Evolutionary conservation across 192 early-diverging fungal species (phyloP).

Genomic region (Bifiguratus adelaidae): DNA sequence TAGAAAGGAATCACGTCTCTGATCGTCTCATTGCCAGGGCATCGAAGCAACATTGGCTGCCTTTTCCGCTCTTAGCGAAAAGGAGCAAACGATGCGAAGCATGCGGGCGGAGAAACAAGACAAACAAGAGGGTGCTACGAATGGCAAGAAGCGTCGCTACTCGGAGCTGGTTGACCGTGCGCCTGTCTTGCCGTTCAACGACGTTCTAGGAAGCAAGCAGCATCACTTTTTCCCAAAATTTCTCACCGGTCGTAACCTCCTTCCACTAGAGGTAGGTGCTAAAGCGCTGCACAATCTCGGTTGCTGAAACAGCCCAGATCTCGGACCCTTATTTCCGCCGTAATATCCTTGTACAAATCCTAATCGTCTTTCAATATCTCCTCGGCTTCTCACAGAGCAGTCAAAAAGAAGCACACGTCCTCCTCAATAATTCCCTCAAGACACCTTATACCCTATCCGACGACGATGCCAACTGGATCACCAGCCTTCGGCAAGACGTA

Average conservation of each 20-base stretch:
- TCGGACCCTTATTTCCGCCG: constrained; percentile 74
- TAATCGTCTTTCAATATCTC: constrained; percentile 80
- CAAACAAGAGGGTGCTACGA: no score
- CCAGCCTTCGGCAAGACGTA: constrained; percentile 29
- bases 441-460: constrained; percentile 29
- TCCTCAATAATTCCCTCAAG: constrained; percentile 41
- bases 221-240: constrained; percentile 68
- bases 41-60: constrained; percentile 21
- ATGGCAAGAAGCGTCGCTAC: background rate
- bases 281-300: background rate
- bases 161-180: background rate
- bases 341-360: constrained; percentile 74
- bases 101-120: background rate
- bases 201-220: constrained; percentile 15
- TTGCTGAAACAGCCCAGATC: constrained; percentile 38
- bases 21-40: background rate
- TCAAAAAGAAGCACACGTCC: constrained; percentile 29
- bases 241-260: constrained; percentile 56
- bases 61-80: constrained; percentile 15
- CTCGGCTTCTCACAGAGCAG: constrained; percentile 34
- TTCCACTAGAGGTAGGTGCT: constrained; percentile 55
- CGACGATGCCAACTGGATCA: constrained; percentile 41
- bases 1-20: no score
- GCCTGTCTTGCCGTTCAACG: no score
- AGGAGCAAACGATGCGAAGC: constrained; percentile 12